These are phyloP conservation scores for Nitzschia sp. DNA, from an alignment of 108 stramenopile genomes.

Conservation along the genomic window DNA sequence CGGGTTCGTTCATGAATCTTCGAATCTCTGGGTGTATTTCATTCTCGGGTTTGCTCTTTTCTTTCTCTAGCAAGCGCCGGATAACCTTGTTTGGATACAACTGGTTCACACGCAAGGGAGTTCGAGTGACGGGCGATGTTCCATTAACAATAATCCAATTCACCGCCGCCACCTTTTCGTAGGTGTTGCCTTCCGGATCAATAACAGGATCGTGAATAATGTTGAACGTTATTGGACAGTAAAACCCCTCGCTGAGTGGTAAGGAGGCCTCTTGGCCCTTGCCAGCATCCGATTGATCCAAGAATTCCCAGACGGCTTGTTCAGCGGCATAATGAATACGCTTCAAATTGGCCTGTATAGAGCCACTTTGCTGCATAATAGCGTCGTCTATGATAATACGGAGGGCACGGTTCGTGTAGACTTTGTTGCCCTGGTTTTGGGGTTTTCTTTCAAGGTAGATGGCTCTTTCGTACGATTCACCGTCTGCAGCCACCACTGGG, in stretches of 20 bases:
- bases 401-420: conserved; percentile 20
- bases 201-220: conserved; percentile 11
- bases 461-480: conserved; percentile 47
- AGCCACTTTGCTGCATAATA: background rate
- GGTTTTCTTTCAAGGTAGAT: conserved; percentile 8
- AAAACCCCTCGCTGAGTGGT: conserved; percentile 5
- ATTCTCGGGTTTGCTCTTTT: conserved; percentile 11
- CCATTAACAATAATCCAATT: conserved; percentile 16
- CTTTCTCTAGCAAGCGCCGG: conserved; percentile 3
- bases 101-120: background rate
- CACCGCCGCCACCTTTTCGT: conserved; percentile 15
- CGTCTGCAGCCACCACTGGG: conserved; percentile 54
- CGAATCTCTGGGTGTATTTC: conserved; percentile 10
- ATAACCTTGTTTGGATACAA: conserved; percentile 13
- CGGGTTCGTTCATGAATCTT: conserved; percentile 2
- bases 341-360: background rate
- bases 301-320: background rate
- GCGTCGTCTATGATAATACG: conserved; percentile 12
- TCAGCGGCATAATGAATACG: background rate
- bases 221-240: conserved; percentile 17
- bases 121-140: conserved; percentile 1
- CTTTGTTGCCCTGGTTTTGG: background rate
- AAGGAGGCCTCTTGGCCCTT: background rate
- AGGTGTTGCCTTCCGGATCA: conserved; percentile 24
- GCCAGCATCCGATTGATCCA: background rate